phyloP scores from a whole-genome alignment of 2,329 filamentous ascomycete species.

The Pseudomassariella vexata region DNA sequence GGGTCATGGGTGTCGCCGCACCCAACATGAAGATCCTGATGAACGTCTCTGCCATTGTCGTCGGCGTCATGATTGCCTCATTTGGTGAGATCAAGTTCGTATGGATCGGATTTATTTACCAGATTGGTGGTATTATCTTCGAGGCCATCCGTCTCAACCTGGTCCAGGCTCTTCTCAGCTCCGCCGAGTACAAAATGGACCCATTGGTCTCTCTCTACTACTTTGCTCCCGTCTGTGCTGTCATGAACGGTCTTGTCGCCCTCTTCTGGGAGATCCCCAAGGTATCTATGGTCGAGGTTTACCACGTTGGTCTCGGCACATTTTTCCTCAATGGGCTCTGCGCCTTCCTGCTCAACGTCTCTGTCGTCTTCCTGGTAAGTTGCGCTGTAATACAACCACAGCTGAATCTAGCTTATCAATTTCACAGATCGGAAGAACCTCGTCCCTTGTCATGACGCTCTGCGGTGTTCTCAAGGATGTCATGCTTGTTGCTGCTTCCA shows the following conservation, averaged over 20 bases:
- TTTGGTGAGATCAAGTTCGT: constrained; percentile 95
- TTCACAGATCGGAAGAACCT: constrained; percentile 76
- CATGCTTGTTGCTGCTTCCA: constrained; percentile 71
- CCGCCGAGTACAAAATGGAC: constrained; percentile 87
- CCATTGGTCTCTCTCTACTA: constrained; percentile 85
- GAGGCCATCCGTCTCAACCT: constrained; percentile 79
- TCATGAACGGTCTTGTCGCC: constrained; percentile 72
- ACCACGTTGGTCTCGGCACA: constrained; percentile 65
- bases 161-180: constrained; percentile 77
- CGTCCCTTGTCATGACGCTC: constrained; percentile 77
- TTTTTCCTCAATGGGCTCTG: constrained; percentile 72
- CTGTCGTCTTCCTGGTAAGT: constrained; percentile 78
- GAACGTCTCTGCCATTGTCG: constrained; percentile 90
- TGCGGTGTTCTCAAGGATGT: constrained; percentile 88
- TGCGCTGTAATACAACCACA: neutral
- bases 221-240: constrained; percentile 77
- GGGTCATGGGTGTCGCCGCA: constrained; percentile 77
- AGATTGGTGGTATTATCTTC: constrained; percentile 72
- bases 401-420: constrained; percentile 18
- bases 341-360: constrained; percentile 78
- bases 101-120: constrained; percentile 71
- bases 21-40: constrained; percentile 81
- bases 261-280: constrained; percentile 68
- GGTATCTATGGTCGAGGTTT: constrained; percentile 63
- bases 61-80: constrained; percentile 91